A percentile compares a stretch with the other conserved stretches of the same genome.
Evolutionary conservation across 2,329 filamentous ascomycete genomes (phyloP).

Genomic region (Fusarium phyllophilum): DNA sequence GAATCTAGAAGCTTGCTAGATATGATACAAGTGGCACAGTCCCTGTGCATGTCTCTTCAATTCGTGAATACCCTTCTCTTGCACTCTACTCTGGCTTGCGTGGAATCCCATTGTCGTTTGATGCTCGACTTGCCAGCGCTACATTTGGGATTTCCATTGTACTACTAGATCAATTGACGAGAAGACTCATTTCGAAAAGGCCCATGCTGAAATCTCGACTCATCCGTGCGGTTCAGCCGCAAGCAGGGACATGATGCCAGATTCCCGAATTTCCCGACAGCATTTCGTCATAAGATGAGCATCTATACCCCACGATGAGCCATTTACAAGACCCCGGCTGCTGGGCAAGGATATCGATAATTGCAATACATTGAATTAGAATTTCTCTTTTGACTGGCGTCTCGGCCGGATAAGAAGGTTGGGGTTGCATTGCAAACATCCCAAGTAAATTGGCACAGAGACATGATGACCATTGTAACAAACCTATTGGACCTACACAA

Average conservation of each 20-base stretch:
- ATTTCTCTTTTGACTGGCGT: background rate
- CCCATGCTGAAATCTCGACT: background rate
- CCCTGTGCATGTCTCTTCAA: no score
- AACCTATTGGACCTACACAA: background rate
- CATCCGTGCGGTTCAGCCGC: slow-evolving; percentile 18
- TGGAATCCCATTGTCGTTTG: background rate
- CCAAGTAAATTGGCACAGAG: rapidly evolving
- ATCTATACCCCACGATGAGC: slow-evolving; percentile 2
- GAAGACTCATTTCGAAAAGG: background rate
- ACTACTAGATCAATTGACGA: background rate
- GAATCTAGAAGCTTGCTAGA: background rate
- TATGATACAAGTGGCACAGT: background rate
- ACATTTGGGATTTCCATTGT: background rate
- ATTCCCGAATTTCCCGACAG: slow-evolving; percentile 13
- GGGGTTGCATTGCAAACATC: background rate
- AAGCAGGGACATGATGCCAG: slow-evolving; percentile 17
- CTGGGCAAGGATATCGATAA: background rate
- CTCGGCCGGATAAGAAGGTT: background rate
- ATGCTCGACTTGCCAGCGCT: background rate
- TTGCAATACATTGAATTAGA: no score
- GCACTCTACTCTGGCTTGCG: background rate
- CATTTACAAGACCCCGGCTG: background rate
- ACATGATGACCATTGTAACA: rapidly evolving
- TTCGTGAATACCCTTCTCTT: background rate
- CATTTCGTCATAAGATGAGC: slow-evolving; percentile 4